Evolutionary conservation across 257 asterid species (phyloP), one percentile per base, ranked within the genome.

Genomic region (Ballota nigra): DNA sequence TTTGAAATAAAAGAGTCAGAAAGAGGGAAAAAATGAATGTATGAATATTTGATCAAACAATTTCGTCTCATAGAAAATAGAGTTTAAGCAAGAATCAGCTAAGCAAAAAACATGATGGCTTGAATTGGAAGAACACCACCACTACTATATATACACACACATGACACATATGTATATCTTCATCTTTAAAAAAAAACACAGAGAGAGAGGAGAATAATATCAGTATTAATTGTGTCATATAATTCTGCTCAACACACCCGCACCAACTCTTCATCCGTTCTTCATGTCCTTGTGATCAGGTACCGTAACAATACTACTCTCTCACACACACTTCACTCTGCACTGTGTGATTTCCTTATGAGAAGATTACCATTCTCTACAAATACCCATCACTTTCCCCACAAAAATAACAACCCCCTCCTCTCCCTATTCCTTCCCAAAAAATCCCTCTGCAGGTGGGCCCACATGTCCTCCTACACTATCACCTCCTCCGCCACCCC

Each of bases 401-500:
- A 23, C 65, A 78, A 26, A 63, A 70, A 13, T 63, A 28, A 18
- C 70, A 15, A 2, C 41, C 10, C 18, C 26, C 63, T 60, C 70
- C 20, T 45, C 40, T 2, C 16, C 40, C 63, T 60, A 64, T 20
- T 55, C 52, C n/a, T 23, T 66, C 9, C 68, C 0, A 70, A 33
- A 33, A 68, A 22, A 18, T 15, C 62, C 13, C 19, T 43, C 6
- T 4, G 73, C 72, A 68, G 68, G 69, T 52, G 81, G 76, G 74
- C 69, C 41, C 56, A 20, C 52, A 75, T 75, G 81, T 53, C 86
- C 72, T 49, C 80, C 77, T 51, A 36, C 38, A 33, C 58, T 24
- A n/a, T 70, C 68, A 3, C 81, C 8, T 12, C 52, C 52, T 5
- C 29, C 82, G 18, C 53, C 69, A 6, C 63, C 68, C 74, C 69